Conservation (phyloP, 352 stramenopile genomes). For the Pythium pectinolyticum region DNA sequence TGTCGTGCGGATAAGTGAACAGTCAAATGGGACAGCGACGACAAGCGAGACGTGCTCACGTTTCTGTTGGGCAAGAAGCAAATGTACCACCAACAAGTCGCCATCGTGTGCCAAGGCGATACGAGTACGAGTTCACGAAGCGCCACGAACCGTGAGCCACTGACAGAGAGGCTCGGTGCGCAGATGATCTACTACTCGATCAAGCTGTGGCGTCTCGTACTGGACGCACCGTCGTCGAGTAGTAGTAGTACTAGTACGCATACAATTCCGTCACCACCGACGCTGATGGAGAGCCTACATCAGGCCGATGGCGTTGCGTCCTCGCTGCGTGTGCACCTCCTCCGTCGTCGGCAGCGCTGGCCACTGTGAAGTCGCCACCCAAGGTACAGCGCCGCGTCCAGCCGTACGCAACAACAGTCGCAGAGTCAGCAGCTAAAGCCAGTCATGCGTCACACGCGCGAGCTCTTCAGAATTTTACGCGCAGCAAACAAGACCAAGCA, state of each 20-base stretch:
- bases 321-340: too few species aligned
- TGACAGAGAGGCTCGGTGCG: slow-evolving; percentile 55
- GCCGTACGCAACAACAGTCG: slow-evolving; percentile 32
- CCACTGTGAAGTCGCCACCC: slow-evolving; percentile 31
- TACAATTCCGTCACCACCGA: too few species aligned
- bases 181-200: too few species aligned
- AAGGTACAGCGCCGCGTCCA: slow-evolving; percentile 55
- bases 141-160: slow-evolving; percentile 23
- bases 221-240: slow-evolving; percentile 29
- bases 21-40: slow-evolving; percentile 40
- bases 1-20: background rate
- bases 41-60: slow-evolving; percentile 45
- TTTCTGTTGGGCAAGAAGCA: slow-evolving; percentile 69
- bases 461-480: too few species aligned
- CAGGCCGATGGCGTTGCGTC: too few species aligned
- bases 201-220: too few species aligned
- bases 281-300: too few species aligned
- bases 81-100: slow-evolving; percentile 56
- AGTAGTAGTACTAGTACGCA: too few species aligned
- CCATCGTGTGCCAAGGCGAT: slow-evolving; percentile 36
- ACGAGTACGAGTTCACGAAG: background rate
- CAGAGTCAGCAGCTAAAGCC: too few species aligned
- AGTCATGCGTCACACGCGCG: too few species aligned
- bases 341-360: too few species aligned
- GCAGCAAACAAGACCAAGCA: too few species aligned